Conservation (phyloP, 768 basidiomycete genomes). For the Phylloporus rhodoxanthus region DNA sequence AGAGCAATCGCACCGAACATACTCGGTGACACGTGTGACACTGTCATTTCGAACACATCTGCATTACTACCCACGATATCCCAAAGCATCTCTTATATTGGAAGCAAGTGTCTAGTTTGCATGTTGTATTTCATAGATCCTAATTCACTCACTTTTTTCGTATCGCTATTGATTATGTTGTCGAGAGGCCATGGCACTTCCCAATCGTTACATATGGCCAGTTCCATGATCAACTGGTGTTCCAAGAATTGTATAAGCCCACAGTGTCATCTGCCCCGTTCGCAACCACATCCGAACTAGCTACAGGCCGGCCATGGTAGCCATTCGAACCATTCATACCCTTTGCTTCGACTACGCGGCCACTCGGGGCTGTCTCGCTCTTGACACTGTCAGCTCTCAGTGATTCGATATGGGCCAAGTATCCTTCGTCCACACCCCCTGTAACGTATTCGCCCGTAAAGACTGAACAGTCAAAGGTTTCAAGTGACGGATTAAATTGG, state of each 20-base stretch:
- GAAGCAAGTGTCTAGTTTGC: neutral
- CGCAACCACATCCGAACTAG: slow-evolving; percentile 38
- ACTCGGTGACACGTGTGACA: slow-evolving; percentile 13
- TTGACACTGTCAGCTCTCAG: slow-evolving; percentile 81
- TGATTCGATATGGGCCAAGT: slow-evolving; percentile 68
- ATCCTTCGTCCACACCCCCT: slow-evolving; percentile 80
- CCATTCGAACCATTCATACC: slow-evolving; percentile 20
- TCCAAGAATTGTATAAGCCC: slow-evolving; percentile 73
- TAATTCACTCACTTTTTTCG: neutral
- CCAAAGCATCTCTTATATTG: slow-evolving; percentile 8
- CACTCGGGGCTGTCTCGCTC: slow-evolving; percentile 38
- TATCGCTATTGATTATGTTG: slow-evolving; percentile 10
- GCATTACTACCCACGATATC: neutral
- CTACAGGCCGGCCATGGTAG: slow-evolving; percentile 16
- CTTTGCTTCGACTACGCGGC: slow-evolving; percentile 31
- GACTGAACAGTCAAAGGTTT: slow-evolving; percentile 90
- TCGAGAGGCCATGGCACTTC: neutral
- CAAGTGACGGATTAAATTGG: slow-evolving; percentile 73
- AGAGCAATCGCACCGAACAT: slow-evolving; percentile 17
- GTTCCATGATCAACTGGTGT: slow-evolving; percentile 27
- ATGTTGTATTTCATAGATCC: slow-evolving; percentile 13
- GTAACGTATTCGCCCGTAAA: slow-evolving; percentile 97
- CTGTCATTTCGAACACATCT: neutral
- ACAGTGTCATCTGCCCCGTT: slow-evolving; percentile 73
- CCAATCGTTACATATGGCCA: neutral